Evolutionary conservation across 2,329 filamentous ascomycete genomes (phyloP).

Genomic region (Cucurbitaria berberidis): DNA sequence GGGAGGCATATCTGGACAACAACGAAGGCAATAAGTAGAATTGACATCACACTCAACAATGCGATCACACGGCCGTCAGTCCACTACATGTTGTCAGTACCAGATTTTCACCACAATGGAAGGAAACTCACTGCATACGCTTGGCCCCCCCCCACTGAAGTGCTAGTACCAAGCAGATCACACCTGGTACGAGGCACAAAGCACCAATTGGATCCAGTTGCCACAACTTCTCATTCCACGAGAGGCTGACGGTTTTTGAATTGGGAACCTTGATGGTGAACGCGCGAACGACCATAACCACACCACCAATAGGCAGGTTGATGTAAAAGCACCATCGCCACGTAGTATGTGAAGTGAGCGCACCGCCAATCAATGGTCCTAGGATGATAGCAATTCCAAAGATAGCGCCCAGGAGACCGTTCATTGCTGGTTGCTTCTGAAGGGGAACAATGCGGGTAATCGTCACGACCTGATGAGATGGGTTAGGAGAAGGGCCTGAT

Average conservation of each 20-base stretch:
- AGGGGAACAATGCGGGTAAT: conserved; percentile 48
- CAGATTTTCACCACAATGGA: neutral
- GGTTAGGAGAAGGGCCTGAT: neutral
- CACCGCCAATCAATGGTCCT: conserved; percentile 21
- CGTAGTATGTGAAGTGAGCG: conserved; percentile 62
- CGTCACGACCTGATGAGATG: conserved; percentile 29
- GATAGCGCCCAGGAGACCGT: conserved; percentile 52
- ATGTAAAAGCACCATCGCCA: conserved; percentile 60
- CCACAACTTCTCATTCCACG: conserved; percentile 15
- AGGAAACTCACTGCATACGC: conserved; percentile 16
- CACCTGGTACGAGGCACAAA: conserved; percentile 30
- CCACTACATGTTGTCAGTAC: conserved; percentile 36
- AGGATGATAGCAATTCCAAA: conserved; percentile 47
- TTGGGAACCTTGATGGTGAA: conserved; percentile 1
- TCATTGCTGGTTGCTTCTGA: conserved; percentile 50
- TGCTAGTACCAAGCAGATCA: conserved; percentile 38
- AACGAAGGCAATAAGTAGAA: conserved; percentile 53
- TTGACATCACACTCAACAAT: conserved; percentile 47
- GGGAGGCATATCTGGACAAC: conserved; percentile 18
- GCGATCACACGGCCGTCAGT: conserved; percentile 52
- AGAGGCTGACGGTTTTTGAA: conserved; percentile 1
- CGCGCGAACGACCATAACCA: conserved; percentile 11
- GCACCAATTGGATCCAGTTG: conserved; percentile 40
- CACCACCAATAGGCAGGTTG: conserved; percentile 25
- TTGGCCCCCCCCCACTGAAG: conserved; percentile 39